Evolutionary conservation across 257 asterid genomes (phyloP), one percentile per base, ranked within the genome.

Genomic region (Asclepias syriaca): DNA sequence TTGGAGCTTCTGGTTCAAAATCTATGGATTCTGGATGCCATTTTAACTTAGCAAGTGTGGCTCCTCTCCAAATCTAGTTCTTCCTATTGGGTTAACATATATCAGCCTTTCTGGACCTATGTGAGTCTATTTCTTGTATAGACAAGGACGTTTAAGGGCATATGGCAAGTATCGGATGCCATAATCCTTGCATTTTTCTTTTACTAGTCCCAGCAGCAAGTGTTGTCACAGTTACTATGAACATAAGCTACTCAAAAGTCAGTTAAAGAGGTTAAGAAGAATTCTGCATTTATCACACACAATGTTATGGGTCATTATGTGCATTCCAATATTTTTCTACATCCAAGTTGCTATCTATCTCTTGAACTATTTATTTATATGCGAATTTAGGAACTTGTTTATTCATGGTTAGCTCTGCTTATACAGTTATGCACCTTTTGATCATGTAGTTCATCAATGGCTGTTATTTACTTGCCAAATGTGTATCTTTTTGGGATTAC

Each of bases 331-430:
- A 4, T 8, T 32, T 64, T 37, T 24, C 53, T 16, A 11, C 48
- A 8, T 61, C 70, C 6, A 48, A 34, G 27, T 49, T 64, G 43
- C 29, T 53, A 69, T 3, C 3, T 10, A 10, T 34, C 70, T 61
- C 64, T 54, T 64, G 8, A 27, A 34, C 54, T 49, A 46, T 29
- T 39, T 74, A 71, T 21, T 57, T 43, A 67, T 72, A 1, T n/a
- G 18, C 22, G 13, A 27, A 51, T 16, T 55, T 59, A 9, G 40
- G 22, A 12, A 13, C 10, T 32, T 60, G 21, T 37, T 24, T 51
- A 6, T 45, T 72, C 29, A 43, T 27, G 69, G 8, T 22, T 46
- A 19, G 8, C 15, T 18, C 22, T 54, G 46, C 11, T 9, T 12
- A 12, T 66, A 51, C 53, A 43, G 68, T 74, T 34, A 53, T 56